Conservation (phyloP, 208 protist species). For the Wallacemonas sp. region DNA sequence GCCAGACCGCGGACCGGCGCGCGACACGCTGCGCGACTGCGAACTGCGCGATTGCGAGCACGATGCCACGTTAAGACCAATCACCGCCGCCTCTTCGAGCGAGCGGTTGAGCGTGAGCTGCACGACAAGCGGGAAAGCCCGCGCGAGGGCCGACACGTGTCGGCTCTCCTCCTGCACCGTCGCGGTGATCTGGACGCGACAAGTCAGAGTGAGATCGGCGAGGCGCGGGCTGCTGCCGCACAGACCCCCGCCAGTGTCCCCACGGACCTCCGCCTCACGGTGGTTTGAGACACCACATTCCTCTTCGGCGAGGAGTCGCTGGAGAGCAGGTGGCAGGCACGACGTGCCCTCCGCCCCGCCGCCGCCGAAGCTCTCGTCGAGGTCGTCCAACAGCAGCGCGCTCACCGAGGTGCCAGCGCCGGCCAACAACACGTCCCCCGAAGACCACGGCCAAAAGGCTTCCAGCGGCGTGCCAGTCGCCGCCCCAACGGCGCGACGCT, state of each 20-base stretch:
- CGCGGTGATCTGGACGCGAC: conserved; percentile 39
- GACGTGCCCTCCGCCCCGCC: conserved; percentile 8
- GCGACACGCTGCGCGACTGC: conserved; percentile 18
- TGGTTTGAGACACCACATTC: not conserved
- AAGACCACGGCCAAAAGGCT: conserved; percentile 24
- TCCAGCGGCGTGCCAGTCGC: conserved; percentile 20
- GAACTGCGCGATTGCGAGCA: conserved; percentile 25
- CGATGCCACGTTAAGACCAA: conserved; percentile 66
- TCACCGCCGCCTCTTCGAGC: conserved; percentile 35
- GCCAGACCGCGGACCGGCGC: conserved; percentile 10
- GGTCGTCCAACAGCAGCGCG: conserved; percentile 58
- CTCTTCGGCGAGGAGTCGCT: not conserved
- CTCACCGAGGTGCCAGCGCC: conserved; percentile 31
- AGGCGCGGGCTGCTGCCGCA: not conserved
- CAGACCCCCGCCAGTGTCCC: too few relatives aligned
- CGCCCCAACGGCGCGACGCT: conserved; percentile 8
- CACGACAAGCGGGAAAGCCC: conserved; percentile 48
- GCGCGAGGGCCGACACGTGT: conserved; percentile 25
- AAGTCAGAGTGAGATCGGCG: not conserved
- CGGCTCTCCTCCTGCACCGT: conserved; percentile 40
- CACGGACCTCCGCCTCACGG: not conserved
- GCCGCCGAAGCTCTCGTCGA: conserved; percentile 8
- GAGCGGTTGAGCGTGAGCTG: conserved; percentile 32
- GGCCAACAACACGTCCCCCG: conserved; percentile 36
- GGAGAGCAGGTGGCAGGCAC: not conserved